Base-by-base conservation (phyloP, 2,329 filamentous ascomycete species). In the Xylaria sp. region DNA sequence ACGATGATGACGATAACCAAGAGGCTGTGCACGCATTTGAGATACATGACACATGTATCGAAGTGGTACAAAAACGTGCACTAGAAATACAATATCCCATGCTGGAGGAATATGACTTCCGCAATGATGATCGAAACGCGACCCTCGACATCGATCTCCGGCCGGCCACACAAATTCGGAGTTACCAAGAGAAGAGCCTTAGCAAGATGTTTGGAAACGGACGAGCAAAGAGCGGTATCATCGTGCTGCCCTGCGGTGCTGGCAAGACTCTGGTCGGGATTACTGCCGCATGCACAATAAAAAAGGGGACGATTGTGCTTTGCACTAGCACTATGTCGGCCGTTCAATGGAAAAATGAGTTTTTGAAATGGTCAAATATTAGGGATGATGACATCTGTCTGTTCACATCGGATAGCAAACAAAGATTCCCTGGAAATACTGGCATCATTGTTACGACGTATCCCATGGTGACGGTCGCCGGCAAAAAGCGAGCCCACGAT, bases 141-240 rank as follows among this genome's bases (percentile, higher is more conserved):
- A 96, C 91, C 46, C 78, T 99, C 34, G 92, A 97, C 52, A 99
- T 99, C 63, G 93, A 97, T 70, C 78, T 97, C 44, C 90, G 90
- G 64, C 92, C 93, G 0, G 87, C 88, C 52, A 93, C 92, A 0
- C 89, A 93, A 67, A 97, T 97, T 69, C 87, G 93, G 70, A 87
- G 84, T 24, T 99, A 99, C 65, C 94, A 99, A 71, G 94, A 99
- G 72, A 96, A 97, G 76, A 96, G 92, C 62, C 78, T 99, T 8
- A 96, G 91, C 76, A 99, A 99, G 73, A 99, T 99, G 94, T 99
- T 99, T 71, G 93, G 94, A 69, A 99, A 99, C 69, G 93, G 93
- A 45, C 88, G 94, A 73, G 94, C 94, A 13, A 94, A 96, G 76
- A 97, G 92, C 72, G 94, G 94, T 52, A 95, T 99, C 63, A 99